A percentile compares a stretch with the other conserved stretches of the same genome.
phyloP scores from a whole-genome alignment of 2,329 filamentous ascomycete species.

The Diplodia intermedia region DNA sequence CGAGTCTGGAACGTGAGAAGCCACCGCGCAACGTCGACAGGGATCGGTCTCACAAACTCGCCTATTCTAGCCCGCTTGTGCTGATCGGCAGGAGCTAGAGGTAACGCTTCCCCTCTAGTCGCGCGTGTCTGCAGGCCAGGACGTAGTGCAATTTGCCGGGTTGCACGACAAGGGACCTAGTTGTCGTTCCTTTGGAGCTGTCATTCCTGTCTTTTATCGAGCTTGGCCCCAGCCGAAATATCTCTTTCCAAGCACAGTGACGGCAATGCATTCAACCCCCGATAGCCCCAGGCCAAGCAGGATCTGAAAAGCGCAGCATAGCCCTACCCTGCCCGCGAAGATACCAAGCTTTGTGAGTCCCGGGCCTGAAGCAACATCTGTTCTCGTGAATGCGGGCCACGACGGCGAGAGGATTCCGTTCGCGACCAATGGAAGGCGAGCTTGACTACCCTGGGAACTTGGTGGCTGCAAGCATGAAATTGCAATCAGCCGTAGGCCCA shows the following conservation, averaged over 20 bases:
- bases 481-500: conserved; percentile 43
- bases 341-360: conserved; percentile 36
- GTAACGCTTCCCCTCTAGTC: not conserved
- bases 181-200: not conserved
- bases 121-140: not conserved
- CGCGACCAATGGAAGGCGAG: conserved; percentile 6
- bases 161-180: too few species aligned
- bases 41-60: conserved; percentile 6
- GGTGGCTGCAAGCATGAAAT: conserved; percentile 32
- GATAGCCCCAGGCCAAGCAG: conserved; percentile 46
- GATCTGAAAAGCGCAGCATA: conserved; percentile 44
- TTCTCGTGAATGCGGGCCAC: conserved; percentile 5
- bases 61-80: conserved; percentile 10
- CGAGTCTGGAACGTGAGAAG: conserved; percentile 16
- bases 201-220: conserved; percentile 4
- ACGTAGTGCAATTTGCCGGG: not conserved
- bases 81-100: not conserved
- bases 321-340: conserved; percentile 43
- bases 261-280: conserved; percentile 44
- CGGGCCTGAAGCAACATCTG: conserved; percentile 10
- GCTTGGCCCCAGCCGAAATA: conserved; percentile 45
- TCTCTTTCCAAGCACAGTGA: conserved; percentile 41
- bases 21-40: conserved; percentile 15
- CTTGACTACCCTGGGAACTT: conserved; percentile 30
- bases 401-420: conserved; percentile 4